These are phyloP conservation scores for Emericellopsis cladophorae DNA, from an alignment of 2,329 filamentous ascomycete species.

Conservation along the genomic window DNA sequence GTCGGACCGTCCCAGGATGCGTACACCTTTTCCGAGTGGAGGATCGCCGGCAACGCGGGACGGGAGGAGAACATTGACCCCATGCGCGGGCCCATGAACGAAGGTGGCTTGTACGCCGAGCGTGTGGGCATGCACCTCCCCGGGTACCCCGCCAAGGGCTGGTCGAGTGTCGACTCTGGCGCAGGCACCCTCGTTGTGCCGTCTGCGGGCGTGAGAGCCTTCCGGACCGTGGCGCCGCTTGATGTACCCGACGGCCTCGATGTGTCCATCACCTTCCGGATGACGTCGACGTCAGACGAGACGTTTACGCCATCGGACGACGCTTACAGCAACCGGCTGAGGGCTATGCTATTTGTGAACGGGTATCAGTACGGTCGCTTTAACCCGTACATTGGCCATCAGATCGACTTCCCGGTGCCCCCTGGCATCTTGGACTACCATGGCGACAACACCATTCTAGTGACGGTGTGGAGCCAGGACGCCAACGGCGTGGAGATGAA, in stretches of 20 bases:
- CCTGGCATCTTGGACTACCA: constrained; percentile 44
- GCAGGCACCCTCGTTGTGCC: constrained; percentile 22
- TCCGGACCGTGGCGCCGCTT: constrained; percentile 38
- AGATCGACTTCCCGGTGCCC: constrained; percentile 46
- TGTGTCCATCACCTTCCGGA: constrained; percentile 40
- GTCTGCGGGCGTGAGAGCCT: constrained; percentile 40
- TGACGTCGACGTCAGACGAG: constrained; percentile 29
- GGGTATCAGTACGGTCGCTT: constrained; percentile 52
- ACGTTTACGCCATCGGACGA: constrained; percentile 18
- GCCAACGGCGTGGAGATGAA: constrained; percentile 34
- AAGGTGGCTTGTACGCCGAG: constrained; percentile 46
- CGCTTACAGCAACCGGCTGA: constrained; percentile 21
- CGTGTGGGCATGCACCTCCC: constrained; percentile 47
- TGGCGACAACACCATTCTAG: constrained; percentile 42
- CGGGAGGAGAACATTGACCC: constrained; percentile 40
- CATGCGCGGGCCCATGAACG: constrained; percentile 40
- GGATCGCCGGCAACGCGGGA: constrained; percentile 43
- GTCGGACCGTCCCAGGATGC: constrained; percentile 16
- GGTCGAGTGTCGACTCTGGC: constrained; percentile 20
- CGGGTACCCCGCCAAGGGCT: constrained; percentile 34
- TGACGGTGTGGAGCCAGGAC: constrained; percentile 48
- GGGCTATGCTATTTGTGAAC: constrained; percentile 49
- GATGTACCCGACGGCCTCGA: constrained; percentile 37
- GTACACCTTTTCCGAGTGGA: constrained; percentile 38
- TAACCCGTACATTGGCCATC: constrained; percentile 47